A percentile compares a stretch with the other conserved stretches of the same genome.
Conservation (phyloP, 257 asterid genomes). For the Jaltomata sinuosa region DNA sequence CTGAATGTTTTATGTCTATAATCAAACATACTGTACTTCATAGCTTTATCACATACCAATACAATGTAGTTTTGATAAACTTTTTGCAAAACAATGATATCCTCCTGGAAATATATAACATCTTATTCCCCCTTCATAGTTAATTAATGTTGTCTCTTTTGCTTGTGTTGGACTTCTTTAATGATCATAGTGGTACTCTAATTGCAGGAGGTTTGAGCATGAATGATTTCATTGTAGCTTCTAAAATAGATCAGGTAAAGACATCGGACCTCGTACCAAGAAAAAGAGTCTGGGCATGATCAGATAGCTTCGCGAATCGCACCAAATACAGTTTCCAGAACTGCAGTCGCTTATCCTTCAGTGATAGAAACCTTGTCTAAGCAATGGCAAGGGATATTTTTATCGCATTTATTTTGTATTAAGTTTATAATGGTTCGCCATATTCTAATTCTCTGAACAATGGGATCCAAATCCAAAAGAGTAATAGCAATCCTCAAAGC, state of each 20-base stretch:
- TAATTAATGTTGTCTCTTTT: not conserved
- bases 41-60: not conserved
- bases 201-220: slow-evolving; percentile 77
- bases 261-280: slow-evolving; percentile 79
- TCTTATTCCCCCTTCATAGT: not conserved
- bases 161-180: not conserved
- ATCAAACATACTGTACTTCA: not conserved
- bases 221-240: slow-evolving; percentile 85
- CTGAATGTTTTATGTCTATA: not conserved
- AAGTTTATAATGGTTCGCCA: not conserved
- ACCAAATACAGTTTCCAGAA: not conserved
- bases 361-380: not conserved
- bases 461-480: not conserved
- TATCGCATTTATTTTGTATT: not conserved
- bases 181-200: not conserved
- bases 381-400: not conserved
- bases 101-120: not conserved
- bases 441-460: not conserved
- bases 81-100: not conserved
- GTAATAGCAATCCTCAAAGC: not conserved
- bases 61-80: not conserved
- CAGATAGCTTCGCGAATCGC: not conserved
- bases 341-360: not conserved
- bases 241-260: slow-evolving; percentile 70
- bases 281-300: slow-evolving; percentile 73